Percentiles rank a stretch among this genome's conserved stretches.
Evolutionary conservation across 176 grass and related monocot genomes (phyloP).

Genomic region (Oryza australiensis): DNA sequence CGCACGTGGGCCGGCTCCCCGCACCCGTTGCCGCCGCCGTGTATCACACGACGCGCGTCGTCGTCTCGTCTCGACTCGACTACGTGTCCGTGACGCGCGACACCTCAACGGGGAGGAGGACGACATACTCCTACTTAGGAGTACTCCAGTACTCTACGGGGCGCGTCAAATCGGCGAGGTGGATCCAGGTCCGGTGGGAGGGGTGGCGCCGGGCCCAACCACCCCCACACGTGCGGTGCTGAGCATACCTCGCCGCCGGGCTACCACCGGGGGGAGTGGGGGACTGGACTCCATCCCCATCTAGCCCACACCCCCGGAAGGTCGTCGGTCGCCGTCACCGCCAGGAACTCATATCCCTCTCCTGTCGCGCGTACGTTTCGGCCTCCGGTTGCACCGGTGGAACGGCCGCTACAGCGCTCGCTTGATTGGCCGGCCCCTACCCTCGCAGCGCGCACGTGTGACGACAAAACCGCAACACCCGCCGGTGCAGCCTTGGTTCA

Average conservation of each 20-base stretch:
- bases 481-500: too few relatives aligned
- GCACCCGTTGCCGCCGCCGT: slow-evolving; percentile 1
- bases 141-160: too few relatives aligned
- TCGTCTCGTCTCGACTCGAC: background rate
- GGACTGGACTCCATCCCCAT: background rate
- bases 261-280: background rate
- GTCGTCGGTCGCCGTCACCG: background rate
- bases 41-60: slow-evolving; percentile 35
- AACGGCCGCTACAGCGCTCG: background rate
- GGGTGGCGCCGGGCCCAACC: slow-evolving; percentile 32
- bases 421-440: background rate
- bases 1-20: slow-evolving; percentile 51
- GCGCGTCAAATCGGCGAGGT: slow-evolving; percentile 23
- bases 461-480: background rate
- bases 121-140: too few relatives aligned
- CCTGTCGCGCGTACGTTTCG: background rate
- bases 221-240: slow-evolving; percentile 56
- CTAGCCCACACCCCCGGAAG: background rate
- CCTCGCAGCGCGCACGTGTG: background rate
- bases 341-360: background rate
- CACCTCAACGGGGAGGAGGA: slow-evolving; percentile 18
- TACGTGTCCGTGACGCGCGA: slow-evolving; percentile 40
- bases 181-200: slow-evolving; percentile 50
- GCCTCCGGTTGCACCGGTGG: background rate
- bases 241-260: background rate